Evolutionary conservation across 441 rosid species (phyloP).

Genomic region (Euphorbia schlechtendalii): DNA sequence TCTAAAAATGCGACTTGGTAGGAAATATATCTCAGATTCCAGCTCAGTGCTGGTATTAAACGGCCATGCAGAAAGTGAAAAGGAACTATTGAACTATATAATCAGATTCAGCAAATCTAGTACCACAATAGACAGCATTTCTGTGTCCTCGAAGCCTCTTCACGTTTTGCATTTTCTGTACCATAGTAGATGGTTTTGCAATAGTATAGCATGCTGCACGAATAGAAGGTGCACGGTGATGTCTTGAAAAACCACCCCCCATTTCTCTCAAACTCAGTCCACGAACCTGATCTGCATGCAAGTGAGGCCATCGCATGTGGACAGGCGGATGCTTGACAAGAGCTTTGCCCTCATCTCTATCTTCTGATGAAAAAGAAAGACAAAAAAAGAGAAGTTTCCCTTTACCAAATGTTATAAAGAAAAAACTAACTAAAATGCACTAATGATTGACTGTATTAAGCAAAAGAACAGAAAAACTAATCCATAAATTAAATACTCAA

Average conservation of each 20-base stretch:
- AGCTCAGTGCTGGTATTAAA: not conserved
- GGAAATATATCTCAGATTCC: not conserved
- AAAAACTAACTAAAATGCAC: not conserved
- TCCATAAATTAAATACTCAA: not conserved
- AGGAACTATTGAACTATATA: not conserved
- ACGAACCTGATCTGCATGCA: slow-evolving; percentile 81
- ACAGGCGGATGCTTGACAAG: slow-evolving; percentile 43
- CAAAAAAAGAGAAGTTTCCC: not conserved
- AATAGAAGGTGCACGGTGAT: slow-evolving; percentile 93
- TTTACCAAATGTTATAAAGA: slow-evolving; percentile 5
- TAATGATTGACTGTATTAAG: not conserved
- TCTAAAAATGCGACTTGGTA: not conserved
- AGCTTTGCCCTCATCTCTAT: slow-evolving; percentile 33
- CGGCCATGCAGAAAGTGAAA: not conserved
- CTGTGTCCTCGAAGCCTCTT: slow-evolving; percentile 94
- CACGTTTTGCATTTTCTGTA: slow-evolving; percentile 89
- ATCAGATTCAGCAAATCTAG: slow-evolving; percentile 13
- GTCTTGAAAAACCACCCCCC: slow-evolving; percentile 97
- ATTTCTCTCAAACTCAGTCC: slow-evolving; percentile 93
- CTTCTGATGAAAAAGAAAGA: slow-evolving; percentile 40
- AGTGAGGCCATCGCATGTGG: slow-evolving; percentile 96
- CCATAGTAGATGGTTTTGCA: slow-evolving; percentile 93
- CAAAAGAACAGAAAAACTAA: not conserved
- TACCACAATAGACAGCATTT: slow-evolving; percentile 99
- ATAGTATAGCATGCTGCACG: slow-evolving; percentile 88